phyloP scores from a whole-genome alignment of 768 basidiomycete species.

The Suillus fuscotomentosus region DNA sequence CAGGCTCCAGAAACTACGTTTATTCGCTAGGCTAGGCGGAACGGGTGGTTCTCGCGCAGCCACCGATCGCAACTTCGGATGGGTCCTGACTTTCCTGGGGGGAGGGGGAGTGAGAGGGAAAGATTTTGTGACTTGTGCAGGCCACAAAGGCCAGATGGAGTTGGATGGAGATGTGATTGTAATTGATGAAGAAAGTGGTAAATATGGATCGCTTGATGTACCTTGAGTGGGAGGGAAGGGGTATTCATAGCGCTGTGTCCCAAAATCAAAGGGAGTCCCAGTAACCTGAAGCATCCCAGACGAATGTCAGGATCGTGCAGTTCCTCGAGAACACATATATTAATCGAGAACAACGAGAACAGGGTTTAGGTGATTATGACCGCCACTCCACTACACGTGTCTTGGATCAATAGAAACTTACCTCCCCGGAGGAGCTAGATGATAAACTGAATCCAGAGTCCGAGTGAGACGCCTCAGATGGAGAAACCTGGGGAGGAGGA shows the following conservation, averaged over 20 bases:
- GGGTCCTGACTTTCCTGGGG: constrained; percentile 23
- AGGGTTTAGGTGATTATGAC: constrained; percentile 7
- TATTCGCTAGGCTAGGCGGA: constrained; percentile 30
- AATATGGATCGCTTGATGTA: constrained; percentile 26
- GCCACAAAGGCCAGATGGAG: constrained; percentile 24
- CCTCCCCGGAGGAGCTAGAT: constrained; percentile 31
- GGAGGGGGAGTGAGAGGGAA: constrained; percentile 31
- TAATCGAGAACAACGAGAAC: constrained; percentile 6
- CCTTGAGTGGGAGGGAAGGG: constrained; percentile 30
- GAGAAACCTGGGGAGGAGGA: constrained; percentile 4
- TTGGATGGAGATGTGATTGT: constrained; percentile 20
- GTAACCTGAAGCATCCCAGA: constrained; percentile 23
- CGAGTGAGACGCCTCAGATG: constrained; percentile 22
- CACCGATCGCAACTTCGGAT: constrained; percentile 29
- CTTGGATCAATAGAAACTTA: constrained; percentile 15
- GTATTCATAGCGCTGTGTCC: constrained; percentile 32
- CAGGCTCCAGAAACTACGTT: constrained; percentile 21
- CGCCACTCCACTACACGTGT: constrained; percentile 7
- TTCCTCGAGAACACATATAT: constrained; percentile 2
- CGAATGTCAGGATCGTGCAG: constrained; percentile 6
- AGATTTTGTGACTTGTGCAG: constrained; percentile 27
- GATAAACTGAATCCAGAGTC: constrained; percentile 31
- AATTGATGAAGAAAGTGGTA: constrained; percentile 21
- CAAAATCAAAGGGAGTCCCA: constrained; percentile 33
- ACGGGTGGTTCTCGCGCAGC: constrained; percentile 30